Percentiles rank a stretch among this genome's conserved stretches.
These are phyloP conservation scores for Styphnolobium japonicum DNA, from an alignment of 306 rosid species.

Conservation along the genomic window DNA sequence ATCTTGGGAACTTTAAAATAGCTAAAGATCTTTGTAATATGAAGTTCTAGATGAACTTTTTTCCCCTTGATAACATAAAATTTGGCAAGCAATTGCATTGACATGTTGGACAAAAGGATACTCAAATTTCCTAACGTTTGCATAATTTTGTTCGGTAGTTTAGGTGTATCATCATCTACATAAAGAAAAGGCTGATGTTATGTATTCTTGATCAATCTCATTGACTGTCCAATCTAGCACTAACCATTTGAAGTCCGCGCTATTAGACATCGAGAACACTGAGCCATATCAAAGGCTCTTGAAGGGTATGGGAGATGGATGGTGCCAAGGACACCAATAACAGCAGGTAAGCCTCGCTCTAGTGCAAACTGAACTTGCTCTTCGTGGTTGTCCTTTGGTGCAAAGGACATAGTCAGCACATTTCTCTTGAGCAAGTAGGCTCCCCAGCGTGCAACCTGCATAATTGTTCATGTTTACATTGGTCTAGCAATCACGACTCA, in stretches of 20 bases:
- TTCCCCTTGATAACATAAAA: neutral
- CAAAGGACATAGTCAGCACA: slow-evolving; percentile 89
- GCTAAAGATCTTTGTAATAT: slow-evolving; percentile 5
- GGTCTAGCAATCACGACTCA: slow-evolving; percentile 29
- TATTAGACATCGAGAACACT: slow-evolving; percentile 93
- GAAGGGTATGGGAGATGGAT: slow-evolving; percentile 89
- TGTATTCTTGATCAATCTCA: slow-evolving; percentile 4
- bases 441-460: slow-evolving; percentile 98
- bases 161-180: neutral
- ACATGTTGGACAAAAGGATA: neutral
- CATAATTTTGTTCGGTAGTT: neutral
- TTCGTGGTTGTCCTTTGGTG: slow-evolving; percentile 97
- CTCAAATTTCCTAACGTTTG: neutral
- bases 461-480: slow-evolving; percentile 31
- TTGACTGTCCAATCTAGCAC: slow-evolving; percentile 29
- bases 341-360: slow-evolving; percentile 94
- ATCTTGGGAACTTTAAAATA: neutral
- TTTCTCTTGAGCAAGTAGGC: slow-evolving; percentile 92
- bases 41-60: neutral
- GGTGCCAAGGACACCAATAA: slow-evolving; percentile 90
- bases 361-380: slow-evolving; percentile 98
- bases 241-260: slow-evolving; percentile 88
- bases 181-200: slow-evolving; percentile 19
- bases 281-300: slow-evolving; percentile 96
- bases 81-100: slow-evolving; percentile 4